Percentiles rank a stretch among this genome's conserved stretches.
These are phyloP conservation scores for Mucor saturninus DNA, from an alignment of 371 early-diverging fungal genomes.

Conservation along the genomic window DNA sequence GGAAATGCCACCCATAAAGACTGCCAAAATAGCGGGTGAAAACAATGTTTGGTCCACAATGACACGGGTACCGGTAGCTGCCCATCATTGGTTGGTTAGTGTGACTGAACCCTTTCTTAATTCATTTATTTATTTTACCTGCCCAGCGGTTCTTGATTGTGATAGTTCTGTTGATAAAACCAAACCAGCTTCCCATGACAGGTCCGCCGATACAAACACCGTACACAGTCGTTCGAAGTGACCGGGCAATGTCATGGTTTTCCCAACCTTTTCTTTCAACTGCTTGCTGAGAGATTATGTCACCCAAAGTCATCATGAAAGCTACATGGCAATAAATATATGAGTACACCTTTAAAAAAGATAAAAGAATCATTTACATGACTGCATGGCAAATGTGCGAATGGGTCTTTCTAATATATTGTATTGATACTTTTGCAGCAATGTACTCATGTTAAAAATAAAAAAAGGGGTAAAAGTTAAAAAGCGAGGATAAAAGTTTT, in stretches of 20 bases:
- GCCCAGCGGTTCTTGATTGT: slow-evolving; percentile 28
- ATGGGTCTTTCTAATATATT: slow-evolving; percentile 18
- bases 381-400: slow-evolving; percentile 26
- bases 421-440: slow-evolving; percentile 25
- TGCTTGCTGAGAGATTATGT: slow-evolving; percentile 33
- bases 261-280: slow-evolving; percentile 33
- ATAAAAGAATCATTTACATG: slow-evolving; percentile 7
- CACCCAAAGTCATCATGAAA: slow-evolving; percentile 33
- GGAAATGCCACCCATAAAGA: slow-evolving; percentile 65
- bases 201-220: slow-evolving; percentile 35
- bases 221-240: slow-evolving; percentile 33
- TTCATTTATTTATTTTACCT: slow-evolving; percentile 11
- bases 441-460: slow-evolving; percentile 9
- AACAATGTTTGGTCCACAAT: slow-evolving; percentile 66
- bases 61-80: slow-evolving; percentile 48
- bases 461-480: not conserved
- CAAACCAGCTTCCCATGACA: slow-evolving; percentile 36
- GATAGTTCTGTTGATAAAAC: slow-evolving; percentile 27
- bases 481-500: slow-evolving; percentile 2
- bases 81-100: not conserved
- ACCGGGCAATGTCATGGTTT: slow-evolving; percentile 30
- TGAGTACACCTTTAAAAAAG: not conserved
- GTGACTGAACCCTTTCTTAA: not conserved
- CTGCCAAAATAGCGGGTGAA: slow-evolving; percentile 69
- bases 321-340: slow-evolving; percentile 10